Evolutionary conservation across 768 basidiomycete genomes (phyloP), one percentile per base, ranked within the genome.

Genomic region (Rhizopogon vulgaris): DNA sequence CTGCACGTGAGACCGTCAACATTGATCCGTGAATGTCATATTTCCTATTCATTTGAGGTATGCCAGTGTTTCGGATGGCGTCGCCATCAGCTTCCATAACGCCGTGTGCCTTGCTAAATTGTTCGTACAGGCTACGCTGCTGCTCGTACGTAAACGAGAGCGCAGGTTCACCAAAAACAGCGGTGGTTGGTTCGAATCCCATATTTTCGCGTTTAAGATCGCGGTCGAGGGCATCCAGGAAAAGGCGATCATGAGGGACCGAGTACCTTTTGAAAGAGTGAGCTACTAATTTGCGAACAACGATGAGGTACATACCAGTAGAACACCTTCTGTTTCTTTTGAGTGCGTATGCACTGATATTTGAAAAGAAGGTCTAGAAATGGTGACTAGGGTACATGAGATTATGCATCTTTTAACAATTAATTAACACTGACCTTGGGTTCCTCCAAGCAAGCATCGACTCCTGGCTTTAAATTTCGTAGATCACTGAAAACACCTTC

Each of bases 311-410:
- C 14, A 50, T 58, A 90, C 94, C 94, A 97, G 68, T 90, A 96
- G 64, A 96, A 97, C n/a, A 97, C 94, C 68, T 97, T 94, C 73
- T 95, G 94, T 73, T 96, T 97, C 78, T 96, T 97, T 68, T 97
- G 94, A 1, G 94, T 97, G 37, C 94, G 83, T 58, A 97, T 96
- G 66, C 94, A 95, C 65, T 94, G 92, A 60, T 90, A 94, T 68
- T 94, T 94, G 82, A 96, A 96, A 9, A 97, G 72, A 25, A 94
- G 78, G 60, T 97, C 94, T 15, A 97, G 76, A 71, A 97, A 94
- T 0, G 89, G 87, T 41, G 90, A 90, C 94, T 95, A 62, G 12
- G 53, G 24, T 10, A 22, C 34, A 55, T 50, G 53, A 64, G 60
- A 51, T 15, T 18, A 15, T 3, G 18, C 6, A 38, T 49, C 30